phyloP scores from a whole-genome alignment of 116 monocot species.

The Thalassia testudinum region DNA sequence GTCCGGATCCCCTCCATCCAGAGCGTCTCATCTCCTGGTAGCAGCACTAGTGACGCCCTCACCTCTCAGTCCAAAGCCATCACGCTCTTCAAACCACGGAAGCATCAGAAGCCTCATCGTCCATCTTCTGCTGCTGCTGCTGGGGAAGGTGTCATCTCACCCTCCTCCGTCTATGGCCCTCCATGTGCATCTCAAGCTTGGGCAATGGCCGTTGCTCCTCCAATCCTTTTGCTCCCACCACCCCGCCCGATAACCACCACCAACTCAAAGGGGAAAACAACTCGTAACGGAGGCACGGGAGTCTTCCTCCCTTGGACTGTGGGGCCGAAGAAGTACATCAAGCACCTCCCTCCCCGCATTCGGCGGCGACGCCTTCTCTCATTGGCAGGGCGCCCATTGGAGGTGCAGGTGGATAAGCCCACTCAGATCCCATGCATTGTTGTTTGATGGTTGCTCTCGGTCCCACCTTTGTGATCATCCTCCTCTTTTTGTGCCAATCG shows the following conservation, averaged over 20 bases:
- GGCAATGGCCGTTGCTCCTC: slow-evolving; percentile 14
- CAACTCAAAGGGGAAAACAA: slow-evolving; percentile 8
- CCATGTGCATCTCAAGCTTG: background rate
- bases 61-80: slow-evolving; percentile 13
- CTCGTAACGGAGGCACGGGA: slow-evolving; percentile 45
- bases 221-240: slow-evolving; percentile 36
- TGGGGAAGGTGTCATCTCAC: background rate
- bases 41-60: no score
- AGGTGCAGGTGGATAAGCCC: slow-evolving; percentile 7
- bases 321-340: slow-evolving; percentile 78
- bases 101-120: background rate
- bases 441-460: slow-evolving; percentile 3
- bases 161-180: background rate
- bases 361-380: slow-evolving; percentile 57
- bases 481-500: no score
- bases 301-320: slow-evolving; percentile 93
- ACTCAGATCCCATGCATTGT: slow-evolving; percentile 6
- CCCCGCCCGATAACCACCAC: slow-evolving; percentile 13
- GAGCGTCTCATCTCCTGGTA: background rate
- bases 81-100: background rate
- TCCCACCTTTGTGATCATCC: no score
- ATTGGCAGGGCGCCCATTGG: slow-evolving; percentile 19
- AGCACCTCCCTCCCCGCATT: slow-evolving; percentile 88
- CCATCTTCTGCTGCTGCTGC: background rate
- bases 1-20: slow-evolving; percentile 23